phyloP scores from a whole-genome alignment of 306 rosid genomes.

The cucumber (Cucumis sativus) region DNA sequence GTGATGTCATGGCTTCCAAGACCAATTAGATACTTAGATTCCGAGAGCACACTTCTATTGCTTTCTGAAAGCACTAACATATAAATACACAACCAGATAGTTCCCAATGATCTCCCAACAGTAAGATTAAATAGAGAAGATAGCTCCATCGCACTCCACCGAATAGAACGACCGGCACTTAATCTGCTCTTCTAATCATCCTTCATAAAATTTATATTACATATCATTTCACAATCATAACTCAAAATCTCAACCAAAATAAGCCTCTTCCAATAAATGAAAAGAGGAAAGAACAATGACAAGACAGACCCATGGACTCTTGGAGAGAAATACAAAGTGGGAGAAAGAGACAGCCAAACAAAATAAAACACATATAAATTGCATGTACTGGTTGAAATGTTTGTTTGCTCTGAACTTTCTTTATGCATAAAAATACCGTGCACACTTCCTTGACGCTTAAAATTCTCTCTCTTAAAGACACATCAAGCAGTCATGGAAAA shows the following conservation, averaged over 20 bases:
- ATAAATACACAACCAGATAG: slow-evolving; percentile 17
- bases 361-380: background rate
- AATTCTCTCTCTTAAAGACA: background rate
- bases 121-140: background rate
- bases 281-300: background rate
- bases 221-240: background rate
- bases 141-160: slow-evolving; percentile 21
- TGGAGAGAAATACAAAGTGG: background rate
- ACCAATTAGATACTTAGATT: slow-evolving; percentile 64
- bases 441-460: background rate
- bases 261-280: background rate
- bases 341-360: background rate
- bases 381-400: background rate
- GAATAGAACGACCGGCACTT: background rate
- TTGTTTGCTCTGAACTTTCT: background rate
- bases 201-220: slow-evolving; percentile 1
- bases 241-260: background rate
- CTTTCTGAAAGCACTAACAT: slow-evolving; percentile 6
- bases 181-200: slow-evolving; percentile 9
- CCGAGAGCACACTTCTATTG: slow-evolving; percentile 11
- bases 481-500: background rate
- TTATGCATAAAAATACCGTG: background rate
- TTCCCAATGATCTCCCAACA: slow-evolving; percentile 6
- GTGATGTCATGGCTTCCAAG: slow-evolving; percentile 89
- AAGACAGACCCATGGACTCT: background rate